Percentiles rank a stretch among this genome's conserved stretches.
Evolutionary conservation across 2,329 filamentous ascomycete species (phyloP).

Genomic region (Pseudogymnoascus sp.): DNA sequence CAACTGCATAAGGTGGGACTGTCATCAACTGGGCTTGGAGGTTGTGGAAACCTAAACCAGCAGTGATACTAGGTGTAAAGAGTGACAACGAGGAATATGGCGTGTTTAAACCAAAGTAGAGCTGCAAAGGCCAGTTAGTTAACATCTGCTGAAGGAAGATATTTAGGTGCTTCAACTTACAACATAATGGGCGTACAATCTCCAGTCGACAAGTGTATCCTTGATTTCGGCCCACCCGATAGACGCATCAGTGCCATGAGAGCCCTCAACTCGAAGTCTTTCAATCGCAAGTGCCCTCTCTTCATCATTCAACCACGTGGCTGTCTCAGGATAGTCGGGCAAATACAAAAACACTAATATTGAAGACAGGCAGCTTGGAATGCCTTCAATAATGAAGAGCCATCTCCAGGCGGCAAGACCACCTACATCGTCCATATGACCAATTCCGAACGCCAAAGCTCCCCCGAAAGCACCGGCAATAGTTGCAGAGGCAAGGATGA

Average conservation of each 20-base stretch:
- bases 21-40: conserved; percentile 57
- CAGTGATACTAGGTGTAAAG: conserved; percentile 52
- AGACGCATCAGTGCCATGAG: conserved; percentile 35
- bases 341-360: conserved; percentile 37
- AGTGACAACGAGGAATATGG: too few relatives aligned
- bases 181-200: too few relatives aligned
- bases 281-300: conserved; percentile 36
- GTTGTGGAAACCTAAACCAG: conserved; percentile 43
- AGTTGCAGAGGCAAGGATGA: conserved; percentile 25
- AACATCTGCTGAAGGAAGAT: too few relatives aligned
- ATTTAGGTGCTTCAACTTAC: too few relatives aligned
- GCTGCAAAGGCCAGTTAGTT: too few relatives aligned
- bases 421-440: conserved; percentile 21
- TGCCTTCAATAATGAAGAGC: conserved; percentile 25
- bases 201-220: too few relatives aligned
- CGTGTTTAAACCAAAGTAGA: too few relatives aligned
- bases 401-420: conserved; percentile 25
- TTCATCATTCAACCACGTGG: conserved; percentile 34
- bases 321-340: conserved; percentile 41
- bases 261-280: conserved; percentile 35
- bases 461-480: conserved; percentile 25
- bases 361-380: conserved; percentile 25
- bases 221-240: conserved; percentile 17
- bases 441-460: conserved; percentile 24
- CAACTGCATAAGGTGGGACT: conserved; percentile 54